Conservation (phyloP, 2,329 filamentous ascomycete species). For the Ambrosiella cleistominuta region DNA sequence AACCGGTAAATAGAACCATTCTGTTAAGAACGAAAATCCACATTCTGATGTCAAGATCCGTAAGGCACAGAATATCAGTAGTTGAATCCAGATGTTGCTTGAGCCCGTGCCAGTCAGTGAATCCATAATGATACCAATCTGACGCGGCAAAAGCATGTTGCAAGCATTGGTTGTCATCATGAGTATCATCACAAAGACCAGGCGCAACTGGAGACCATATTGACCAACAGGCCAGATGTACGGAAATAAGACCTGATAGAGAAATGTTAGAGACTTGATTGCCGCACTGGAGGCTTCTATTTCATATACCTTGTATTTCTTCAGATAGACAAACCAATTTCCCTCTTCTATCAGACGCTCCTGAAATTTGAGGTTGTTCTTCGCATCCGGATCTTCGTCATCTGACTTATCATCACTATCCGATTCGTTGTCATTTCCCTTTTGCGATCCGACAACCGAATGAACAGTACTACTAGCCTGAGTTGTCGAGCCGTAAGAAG, state of each 20-base stretch:
- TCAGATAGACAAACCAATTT: constrained; percentile 61
- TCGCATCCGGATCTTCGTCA: constrained; percentile 30
- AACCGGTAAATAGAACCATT: constrained; percentile 40
- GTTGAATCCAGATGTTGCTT: constrained; percentile 33
- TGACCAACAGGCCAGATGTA: constrained; percentile 62
- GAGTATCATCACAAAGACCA: constrained; percentile 48
- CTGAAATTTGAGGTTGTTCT: constrained; percentile 31
- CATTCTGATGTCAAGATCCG: constrained; percentile 36
- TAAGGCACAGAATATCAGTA: constrained; percentile 32
- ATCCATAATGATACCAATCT: constrained; percentile 64
- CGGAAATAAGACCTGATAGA: constrained; percentile 50
- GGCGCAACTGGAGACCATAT: constrained; percentile 46
- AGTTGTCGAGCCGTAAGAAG: constrained; percentile 7
- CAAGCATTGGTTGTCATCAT: constrained; percentile 54
- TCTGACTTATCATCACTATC: constrained; percentile 24
- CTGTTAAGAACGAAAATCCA: constrained; percentile 34
- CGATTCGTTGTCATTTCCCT: neutral
- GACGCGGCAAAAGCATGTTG: constrained; percentile 62
- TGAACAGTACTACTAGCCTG: constrained; percentile 8
- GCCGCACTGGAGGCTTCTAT: neutral
- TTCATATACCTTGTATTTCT: constrained; percentile 42
- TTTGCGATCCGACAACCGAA: constrained; percentile 1
- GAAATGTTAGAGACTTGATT: neutral
- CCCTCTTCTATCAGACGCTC: constrained; percentile 57
- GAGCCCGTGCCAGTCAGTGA: constrained; percentile 36